Evolutionary conservation across 306 rosid species (phyloP).

Genomic region (Lathyrus oleraceus): DNA sequence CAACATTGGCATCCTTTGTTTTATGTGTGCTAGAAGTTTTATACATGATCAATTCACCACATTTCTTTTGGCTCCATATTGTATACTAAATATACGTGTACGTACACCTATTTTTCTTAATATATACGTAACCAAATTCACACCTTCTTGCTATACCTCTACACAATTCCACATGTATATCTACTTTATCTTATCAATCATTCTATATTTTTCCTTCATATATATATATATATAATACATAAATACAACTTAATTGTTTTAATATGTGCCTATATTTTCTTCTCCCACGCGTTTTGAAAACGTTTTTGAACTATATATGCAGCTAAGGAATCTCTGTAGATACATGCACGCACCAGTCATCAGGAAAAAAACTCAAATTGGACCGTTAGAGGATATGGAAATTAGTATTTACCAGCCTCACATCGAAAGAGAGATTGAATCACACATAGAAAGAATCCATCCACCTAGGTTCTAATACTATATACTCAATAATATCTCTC

Average conservation of each 20-base stretch:
- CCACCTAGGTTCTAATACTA: background rate
- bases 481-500: background rate
- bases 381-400: background rate
- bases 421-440: background rate
- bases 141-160: background rate
- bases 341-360: background rate
- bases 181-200: background rate
- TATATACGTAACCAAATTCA: background rate
- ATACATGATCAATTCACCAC: background rate
- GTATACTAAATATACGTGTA: background rate
- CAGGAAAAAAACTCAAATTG: background rate
- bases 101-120: background rate
- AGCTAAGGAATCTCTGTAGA: background rate
- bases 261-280: background rate
- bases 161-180: background rate
- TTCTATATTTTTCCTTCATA: background rate
- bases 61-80: background rate
- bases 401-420: background rate
- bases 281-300: background rate
- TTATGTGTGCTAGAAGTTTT: background rate
- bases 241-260: background rate
- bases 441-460: background rate
- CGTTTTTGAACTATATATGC: background rate
- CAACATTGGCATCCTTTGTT: background rate
- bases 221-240: background rate